Conservation (phyloP, 1,284 basidiomycete genomes). For the Sporisorium scitamineum region DNA sequence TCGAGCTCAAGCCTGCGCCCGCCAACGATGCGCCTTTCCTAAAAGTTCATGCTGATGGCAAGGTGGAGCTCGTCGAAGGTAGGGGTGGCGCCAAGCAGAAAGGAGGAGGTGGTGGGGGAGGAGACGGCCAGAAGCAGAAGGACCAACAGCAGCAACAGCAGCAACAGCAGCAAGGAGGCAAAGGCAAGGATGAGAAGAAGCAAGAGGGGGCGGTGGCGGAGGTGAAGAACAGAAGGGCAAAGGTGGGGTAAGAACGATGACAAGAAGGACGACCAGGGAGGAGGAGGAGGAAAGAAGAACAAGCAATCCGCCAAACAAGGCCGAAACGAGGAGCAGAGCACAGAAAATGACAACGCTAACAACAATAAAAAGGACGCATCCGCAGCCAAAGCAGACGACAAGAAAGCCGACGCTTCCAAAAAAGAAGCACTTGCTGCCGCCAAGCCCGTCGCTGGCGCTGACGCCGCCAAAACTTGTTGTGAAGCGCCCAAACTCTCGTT, state of each 20-base stretch:
- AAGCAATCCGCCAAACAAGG: conserved; percentile 1
- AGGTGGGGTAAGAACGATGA: conserved; percentile 2
- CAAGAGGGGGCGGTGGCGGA: conserved; percentile 4
- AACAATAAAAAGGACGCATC: conserved; percentile 14
- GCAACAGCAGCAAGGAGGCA: conserved; percentile 3
- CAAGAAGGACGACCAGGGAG: conserved; percentile 8
- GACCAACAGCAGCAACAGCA: conserved; percentile 11
- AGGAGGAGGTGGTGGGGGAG: neutral
- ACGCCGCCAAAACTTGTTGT: neutral
- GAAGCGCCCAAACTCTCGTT: conserved; percentile 18
- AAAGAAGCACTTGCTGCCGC: conserved; percentile 6
- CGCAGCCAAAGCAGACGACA: conserved; percentile 6
- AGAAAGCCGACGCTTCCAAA: conserved; percentile 8
- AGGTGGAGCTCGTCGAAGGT: conserved; percentile 26
- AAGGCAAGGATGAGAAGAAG: conserved; percentile 16
- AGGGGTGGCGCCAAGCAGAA: neutral
- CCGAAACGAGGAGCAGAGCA: neutral
- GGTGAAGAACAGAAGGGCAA: conserved; percentile 1
- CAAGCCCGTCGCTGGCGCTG: neutral
- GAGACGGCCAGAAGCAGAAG: neutral
- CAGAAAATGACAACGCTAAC: conserved; percentile 6
- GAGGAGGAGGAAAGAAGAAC: neutral
- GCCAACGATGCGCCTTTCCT: conserved; percentile 29
- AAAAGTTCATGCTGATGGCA: conserved; percentile 31
- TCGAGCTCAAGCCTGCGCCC: conserved; percentile 29